Evolutionary conservation across 1,284 basidiomycete genomes (phyloP), one percentile per base, ranked within the genome.

Genomic region (Naganishia sp.): DNA sequence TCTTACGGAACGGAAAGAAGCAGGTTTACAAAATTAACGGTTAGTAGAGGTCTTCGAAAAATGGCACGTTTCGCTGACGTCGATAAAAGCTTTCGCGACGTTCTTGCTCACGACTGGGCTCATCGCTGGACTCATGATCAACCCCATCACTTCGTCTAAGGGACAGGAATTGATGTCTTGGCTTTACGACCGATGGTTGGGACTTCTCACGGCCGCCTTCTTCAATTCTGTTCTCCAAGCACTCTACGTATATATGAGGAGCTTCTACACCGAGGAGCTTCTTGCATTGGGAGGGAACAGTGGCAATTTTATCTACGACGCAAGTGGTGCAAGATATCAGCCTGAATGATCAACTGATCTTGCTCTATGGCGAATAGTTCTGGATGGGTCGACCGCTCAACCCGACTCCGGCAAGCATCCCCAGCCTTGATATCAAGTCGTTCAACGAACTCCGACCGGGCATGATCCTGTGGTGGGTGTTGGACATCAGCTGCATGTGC

Each of bases 361-460:
- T 21, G 50, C 31, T 7, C 31, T 46, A 56, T 46, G 56, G 21
- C 28, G 18, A 61, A n/a, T 73, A 96, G 92, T 99, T 92, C 83
- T 99, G 88, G 82, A 94, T 99, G 72, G 96, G 96, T 33, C 90
- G 96, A 64, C 91, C 94, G 75, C 83, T 99, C 61, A 99, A 99
- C 81, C 95, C 96, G 0, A 87, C 87, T 2, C 69, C 75, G 56
- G 77, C 79, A 28, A 71, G 72, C 23, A 72, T 76, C 50, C 79
- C 83, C 39, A 86, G 84, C 15, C 90, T 98, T 68, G 96, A 99
- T 77, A 85, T 99, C 85, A 99, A 99, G 80, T 90, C 89, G 0
- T 99, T 99, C 86, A 98, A 93, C 75, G 94, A 97, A 75, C 86
- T 95, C 44, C 87, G 96, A 43, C 96, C 95, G 0, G 96, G 95